phyloP scores from a whole-genome alignment of 1,284 basidiomycete genomes.

The Porodaedalea pini region DNA sequence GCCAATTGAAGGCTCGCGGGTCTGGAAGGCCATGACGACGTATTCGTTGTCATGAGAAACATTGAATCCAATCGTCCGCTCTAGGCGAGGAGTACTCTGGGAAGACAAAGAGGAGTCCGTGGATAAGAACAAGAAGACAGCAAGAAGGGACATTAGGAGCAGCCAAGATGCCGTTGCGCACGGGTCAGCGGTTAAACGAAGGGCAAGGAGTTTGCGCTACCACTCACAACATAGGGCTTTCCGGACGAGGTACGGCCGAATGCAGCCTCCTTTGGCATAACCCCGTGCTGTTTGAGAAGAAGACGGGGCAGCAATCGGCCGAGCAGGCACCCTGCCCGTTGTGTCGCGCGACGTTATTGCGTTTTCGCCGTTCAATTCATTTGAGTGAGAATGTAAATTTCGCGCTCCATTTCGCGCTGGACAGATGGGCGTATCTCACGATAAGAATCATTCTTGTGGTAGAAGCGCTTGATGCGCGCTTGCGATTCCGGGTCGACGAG shows the following conservation, averaged over 20 bases:
- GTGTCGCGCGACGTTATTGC: background rate
- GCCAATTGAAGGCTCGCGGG: constrained; percentile 32
- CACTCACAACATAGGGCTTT: constrained; percentile 72
- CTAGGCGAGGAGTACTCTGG: constrained; percentile 42
- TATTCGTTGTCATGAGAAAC: constrained; percentile 74
- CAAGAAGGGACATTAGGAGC: constrained; percentile 6
- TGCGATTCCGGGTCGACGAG: constrained; percentile 54
- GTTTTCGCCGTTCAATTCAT: constrained; percentile 5
- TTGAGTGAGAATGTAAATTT: constrained; percentile 1
- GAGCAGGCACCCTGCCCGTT: constrained; percentile 58
- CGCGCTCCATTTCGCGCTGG: background rate
- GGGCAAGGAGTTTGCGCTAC: background rate
- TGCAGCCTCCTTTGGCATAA: constrained; percentile 42
- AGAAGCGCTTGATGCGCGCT: constrained; percentile 57
- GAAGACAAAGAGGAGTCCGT: background rate
- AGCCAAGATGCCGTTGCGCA: background rate
- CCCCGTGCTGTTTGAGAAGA: constrained; percentile 53
- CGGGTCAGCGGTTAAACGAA: background rate
- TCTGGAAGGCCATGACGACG: constrained; percentile 63
- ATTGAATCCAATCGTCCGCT: constrained; percentile 66
- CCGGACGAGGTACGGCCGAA: constrained; percentile 57
- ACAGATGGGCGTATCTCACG: constrained; percentile 41
- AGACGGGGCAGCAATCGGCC: constrained; percentile 65
- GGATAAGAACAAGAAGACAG: constrained; percentile 3
- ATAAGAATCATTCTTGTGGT: constrained; percentile 67